Conservation (phyloP, 305 asterid genomes). For the Fraxinus greggii region DNA sequence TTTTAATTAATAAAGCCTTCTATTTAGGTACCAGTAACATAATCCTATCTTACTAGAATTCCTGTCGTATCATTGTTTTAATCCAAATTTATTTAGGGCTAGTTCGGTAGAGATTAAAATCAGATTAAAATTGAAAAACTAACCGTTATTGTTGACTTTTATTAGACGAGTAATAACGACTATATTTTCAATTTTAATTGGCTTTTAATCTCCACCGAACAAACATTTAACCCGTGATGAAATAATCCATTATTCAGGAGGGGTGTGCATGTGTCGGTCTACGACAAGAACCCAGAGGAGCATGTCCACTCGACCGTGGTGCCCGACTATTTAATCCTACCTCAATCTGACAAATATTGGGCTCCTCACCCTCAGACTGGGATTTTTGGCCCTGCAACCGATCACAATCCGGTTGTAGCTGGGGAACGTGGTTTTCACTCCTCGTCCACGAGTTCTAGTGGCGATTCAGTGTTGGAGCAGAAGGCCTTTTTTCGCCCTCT, state of each 20-base stretch:
- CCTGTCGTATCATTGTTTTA: background rate
- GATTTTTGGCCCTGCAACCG: slow-evolving; percentile 67
- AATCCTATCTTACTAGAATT: background rate
- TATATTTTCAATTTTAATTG: no score
- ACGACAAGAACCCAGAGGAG: slow-evolving; percentile 84
- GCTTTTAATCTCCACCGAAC: no score
- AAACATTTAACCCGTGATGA: no score
- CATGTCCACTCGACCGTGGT: slow-evolving; percentile 38
- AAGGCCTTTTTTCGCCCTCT: slow-evolving; percentile 74
- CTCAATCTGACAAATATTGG: slow-evolving; percentile 58
- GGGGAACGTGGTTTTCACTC: slow-evolving; percentile 20
- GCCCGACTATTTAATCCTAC: slow-evolving; percentile 54
- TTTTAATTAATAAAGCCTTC: background rate
- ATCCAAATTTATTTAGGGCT: background rate
- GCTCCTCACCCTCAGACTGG: slow-evolving; percentile 81
- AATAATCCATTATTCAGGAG: slow-evolving; percentile 32
- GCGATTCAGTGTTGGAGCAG: slow-evolving; percentile 64
- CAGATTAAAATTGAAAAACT: no score
- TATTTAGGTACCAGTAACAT: background rate
- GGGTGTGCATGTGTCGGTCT: slow-evolving; percentile 62
- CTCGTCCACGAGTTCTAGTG: slow-evolving; percentile 16
- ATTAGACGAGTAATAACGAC: no score
- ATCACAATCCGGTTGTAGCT: slow-evolving; percentile 25
- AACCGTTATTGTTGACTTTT: no score
- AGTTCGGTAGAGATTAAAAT: no score